Percentiles rank a stretch among this genome's conserved stretches.
phyloP scores from a whole-genome alignment of 179 eudicot genomes.

The Silene noctiflora region DNA sequence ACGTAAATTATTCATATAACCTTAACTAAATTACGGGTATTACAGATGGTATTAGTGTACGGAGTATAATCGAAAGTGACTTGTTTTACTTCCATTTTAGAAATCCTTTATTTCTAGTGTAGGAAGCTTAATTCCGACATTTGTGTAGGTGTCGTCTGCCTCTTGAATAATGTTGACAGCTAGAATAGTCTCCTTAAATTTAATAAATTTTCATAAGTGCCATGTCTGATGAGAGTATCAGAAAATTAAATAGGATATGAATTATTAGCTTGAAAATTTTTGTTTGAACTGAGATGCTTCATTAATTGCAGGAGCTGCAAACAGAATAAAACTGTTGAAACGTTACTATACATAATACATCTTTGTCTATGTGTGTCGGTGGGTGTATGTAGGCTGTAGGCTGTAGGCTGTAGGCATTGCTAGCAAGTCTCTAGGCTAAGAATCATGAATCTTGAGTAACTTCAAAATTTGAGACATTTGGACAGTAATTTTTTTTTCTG shows the following conservation, averaged over 20 bases:
- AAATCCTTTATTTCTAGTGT: not conserved
- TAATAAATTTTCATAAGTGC: not conserved
- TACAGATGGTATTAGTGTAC: too few relatives aligned
- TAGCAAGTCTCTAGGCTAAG: not conserved
- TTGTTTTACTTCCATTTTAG: not conserved
- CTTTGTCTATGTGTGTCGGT: not conserved
- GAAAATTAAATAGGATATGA: not conserved
- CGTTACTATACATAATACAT: too few relatives aligned
- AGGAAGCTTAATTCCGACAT: not conserved
- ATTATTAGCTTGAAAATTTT: not conserved
- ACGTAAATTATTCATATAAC: too few relatives aligned
- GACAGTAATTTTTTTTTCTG: not conserved
- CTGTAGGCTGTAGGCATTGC: not conserved
- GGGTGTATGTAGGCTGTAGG: not conserved
- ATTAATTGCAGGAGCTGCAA: not conserved
- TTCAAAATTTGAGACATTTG: too few relatives aligned
- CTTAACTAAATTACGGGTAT: too few relatives aligned
- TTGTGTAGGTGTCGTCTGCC: not conserved
- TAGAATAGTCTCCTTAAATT: not conserved
- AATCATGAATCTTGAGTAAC: too few relatives aligned
- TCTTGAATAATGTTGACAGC: not conserved
- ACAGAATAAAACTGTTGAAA: not conserved
- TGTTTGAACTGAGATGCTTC: not conserved
- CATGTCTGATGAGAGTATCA: not conserved
- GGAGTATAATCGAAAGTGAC: not conserved